These are phyloP conservation scores for Naganishia albida DNA, from an alignment of 1,284 basidiomycete species.

Conservation along the genomic window DNA sequence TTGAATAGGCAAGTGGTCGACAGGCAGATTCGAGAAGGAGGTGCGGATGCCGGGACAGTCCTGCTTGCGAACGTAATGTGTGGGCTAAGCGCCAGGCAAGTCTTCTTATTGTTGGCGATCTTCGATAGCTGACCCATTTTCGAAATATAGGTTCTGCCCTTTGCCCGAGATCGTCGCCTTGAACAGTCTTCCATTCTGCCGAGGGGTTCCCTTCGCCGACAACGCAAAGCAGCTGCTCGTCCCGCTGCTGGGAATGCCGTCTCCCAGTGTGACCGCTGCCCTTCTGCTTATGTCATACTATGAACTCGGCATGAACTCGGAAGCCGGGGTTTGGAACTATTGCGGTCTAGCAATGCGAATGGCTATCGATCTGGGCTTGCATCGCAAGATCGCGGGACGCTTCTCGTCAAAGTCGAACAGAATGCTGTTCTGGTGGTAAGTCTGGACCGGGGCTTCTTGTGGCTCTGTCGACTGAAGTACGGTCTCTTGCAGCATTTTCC, in stretches of 20 bases:
- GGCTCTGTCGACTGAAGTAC: not conserved
- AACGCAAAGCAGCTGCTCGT: constrained; percentile 32
- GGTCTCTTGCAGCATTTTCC: constrained; percentile 14
- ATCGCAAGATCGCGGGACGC: constrained; percentile 24
- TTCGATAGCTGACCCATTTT: not conserved
- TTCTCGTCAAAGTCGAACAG: constrained; percentile 20
- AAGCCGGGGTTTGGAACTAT: constrained; percentile 29
- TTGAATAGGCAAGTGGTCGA: constrained; percentile 24
- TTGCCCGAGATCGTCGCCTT: constrained; percentile 28
- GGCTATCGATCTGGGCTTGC: constrained; percentile 26
- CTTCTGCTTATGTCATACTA: constrained; percentile 30
- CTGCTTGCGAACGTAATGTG: constrained; percentile 28
- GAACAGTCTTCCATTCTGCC: constrained; percentile 29
- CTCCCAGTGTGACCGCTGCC: constrained; percentile 26
- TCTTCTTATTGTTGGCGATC: not conserved
- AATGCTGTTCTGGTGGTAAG: constrained; percentile 29
- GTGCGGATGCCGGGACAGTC: constrained; percentile 24
- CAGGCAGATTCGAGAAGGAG: constrained; percentile 16
- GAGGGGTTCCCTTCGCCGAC: constrained; percentile 31
- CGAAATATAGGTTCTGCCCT: constrained; percentile 21
- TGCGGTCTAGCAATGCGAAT: constrained; percentile 27
- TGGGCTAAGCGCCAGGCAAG: constrained; percentile 25
- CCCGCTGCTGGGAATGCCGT: constrained; percentile 30
- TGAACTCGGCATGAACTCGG: constrained; percentile 32
- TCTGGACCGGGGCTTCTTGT: not conserved